Base-by-base conservation (phyloP, 352 stramenopile genomes). In the Pythium insidiosum region DNA sequence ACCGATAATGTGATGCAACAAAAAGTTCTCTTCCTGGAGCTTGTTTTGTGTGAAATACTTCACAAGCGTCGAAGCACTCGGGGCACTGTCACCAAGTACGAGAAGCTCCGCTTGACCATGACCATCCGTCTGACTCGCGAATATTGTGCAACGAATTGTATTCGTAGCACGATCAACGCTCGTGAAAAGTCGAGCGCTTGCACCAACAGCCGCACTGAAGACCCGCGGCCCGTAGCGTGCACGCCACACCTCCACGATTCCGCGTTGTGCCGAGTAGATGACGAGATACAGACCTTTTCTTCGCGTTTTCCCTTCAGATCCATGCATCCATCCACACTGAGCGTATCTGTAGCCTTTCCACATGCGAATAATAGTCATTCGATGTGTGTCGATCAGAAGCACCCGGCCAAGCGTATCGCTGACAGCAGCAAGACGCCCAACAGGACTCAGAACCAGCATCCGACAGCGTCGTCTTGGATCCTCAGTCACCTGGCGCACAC, bases 271-370 rank as follows among this genome's bases (percentile, higher is more conserved):
- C 16, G 80, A 93, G 42, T 89, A 93, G 49, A 93, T 88, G 1
- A 89, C 80, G 39, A 93, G 51, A 46, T 93, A 93, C 1, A 93
- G 54, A 3, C 80, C 79, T 28, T 48, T 58, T 1, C 61, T 56
- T 2, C 73, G 61, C 43, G 51, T 50, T 24, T 58, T 46, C 35
- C 70, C 70, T 73, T 87, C 74, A 0, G 38, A 54, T 11, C 71
- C 70, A 51, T 89, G 73, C 71, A 93, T 89, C 80, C 80, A 93
- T 0, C 68, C 80, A 16, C 62, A 76, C 42, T 93, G 80, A 1
- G 77, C 80, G 50, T 88, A 85, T 5, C 80, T 75, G 53, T 93
- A 93, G 7, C 80, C 80, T 63, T 93, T 93, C 80, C 80, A 93
- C 66, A 93, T 87, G 18, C 80, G 73, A 53, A 90, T 82, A 13